These are phyloP conservation scores for Colletotrichum sp. DNA, from an alignment of 2,329 filamentous ascomycete genomes.

Conservation along the genomic window DNA sequence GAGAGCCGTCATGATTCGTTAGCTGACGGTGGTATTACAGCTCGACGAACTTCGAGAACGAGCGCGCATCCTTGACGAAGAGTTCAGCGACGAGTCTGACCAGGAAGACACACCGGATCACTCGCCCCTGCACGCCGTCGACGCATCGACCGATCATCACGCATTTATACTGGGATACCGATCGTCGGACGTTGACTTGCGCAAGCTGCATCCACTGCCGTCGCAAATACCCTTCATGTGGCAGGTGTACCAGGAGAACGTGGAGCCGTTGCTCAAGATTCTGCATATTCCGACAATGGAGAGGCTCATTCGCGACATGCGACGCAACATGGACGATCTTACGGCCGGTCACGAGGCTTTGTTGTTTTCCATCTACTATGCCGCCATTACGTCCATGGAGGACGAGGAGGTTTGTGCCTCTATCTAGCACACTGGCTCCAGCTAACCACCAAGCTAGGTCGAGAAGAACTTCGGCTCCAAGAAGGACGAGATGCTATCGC, in stretches of 20 bases:
- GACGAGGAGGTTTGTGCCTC: slow-evolving; percentile 56
- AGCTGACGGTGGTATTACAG: slow-evolving; percentile 27
- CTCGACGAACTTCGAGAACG: slow-evolving; percentile 48
- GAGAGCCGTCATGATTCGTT: slow-evolving; percentile 20
- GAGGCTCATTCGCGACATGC: slow-evolving; percentile 64
- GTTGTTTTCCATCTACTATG: slow-evolving; percentile 67
- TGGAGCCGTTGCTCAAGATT: slow-evolving; percentile 75
- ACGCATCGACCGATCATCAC: slow-evolving; percentile 61
- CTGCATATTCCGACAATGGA: slow-evolving; percentile 73
- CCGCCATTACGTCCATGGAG: slow-evolving; percentile 63
- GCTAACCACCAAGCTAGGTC: slow-evolving; percentile 24
- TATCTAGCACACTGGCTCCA: background rate
- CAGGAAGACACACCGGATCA: slow-evolving; percentile 61
- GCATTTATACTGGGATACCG: slow-evolving; percentile 77
- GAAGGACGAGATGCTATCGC: slow-evolving; percentile 49
- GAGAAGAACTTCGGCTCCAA: slow-evolving; percentile 46
- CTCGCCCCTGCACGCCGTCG: slow-evolving; percentile 37
- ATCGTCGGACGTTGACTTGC: slow-evolving; percentile 72
- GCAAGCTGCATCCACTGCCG: slow-evolving; percentile 67
- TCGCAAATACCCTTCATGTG: slow-evolving; percentile 72
- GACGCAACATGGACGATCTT: slow-evolving; percentile 63
- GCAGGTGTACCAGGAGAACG: slow-evolving; percentile 75
- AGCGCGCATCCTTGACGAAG: slow-evolving; percentile 39
- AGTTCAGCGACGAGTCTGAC: slow-evolving; percentile 63
- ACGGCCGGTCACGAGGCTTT: slow-evolving; percentile 63